Conservation (phyloP, 768 basidiomycete genomes). For the Suillus alpinus region DNA sequence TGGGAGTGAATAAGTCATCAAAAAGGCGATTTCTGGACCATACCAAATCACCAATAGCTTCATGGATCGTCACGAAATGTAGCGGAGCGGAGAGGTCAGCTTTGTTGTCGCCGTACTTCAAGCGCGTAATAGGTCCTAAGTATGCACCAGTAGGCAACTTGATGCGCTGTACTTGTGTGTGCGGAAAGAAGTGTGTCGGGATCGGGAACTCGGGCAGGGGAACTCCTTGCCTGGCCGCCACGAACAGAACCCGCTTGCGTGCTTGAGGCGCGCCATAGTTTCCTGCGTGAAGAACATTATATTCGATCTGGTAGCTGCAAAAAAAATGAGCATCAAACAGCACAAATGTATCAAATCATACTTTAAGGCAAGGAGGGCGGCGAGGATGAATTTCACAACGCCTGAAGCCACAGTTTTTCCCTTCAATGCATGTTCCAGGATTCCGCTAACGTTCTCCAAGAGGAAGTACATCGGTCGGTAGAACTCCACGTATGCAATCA, state of each 20-base stretch:
- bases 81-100: constrained; percentile 56
- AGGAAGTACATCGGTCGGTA: constrained; percentile 63
- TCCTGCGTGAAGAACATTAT: constrained; percentile 64
- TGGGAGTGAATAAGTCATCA: constrained; percentile 4
- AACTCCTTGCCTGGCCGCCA: constrained; percentile 57
- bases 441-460: constrained; percentile 70
- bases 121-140: constrained; percentile 43
- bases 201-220: constrained; percentile 60
- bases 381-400: constrained; percentile 64
- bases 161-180: constrained; percentile 26
- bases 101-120: constrained; percentile 32
- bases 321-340: constrained; percentile 1
- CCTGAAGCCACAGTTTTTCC: constrained; percentile 46
- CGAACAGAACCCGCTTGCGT: constrained; percentile 65
- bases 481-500: constrained; percentile 68
- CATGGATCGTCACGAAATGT: constrained; percentile 53
- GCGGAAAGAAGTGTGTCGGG: constrained; percentile 54
- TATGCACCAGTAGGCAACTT: constrained; percentile 44
- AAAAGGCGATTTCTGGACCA: constrained; percentile 21
- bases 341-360: constrained; percentile 26
- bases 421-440: constrained; percentile 49
- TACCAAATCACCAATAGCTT: constrained; percentile 71
- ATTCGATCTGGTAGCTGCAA: constrained; percentile 57
- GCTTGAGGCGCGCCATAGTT: constrained; percentile 74
- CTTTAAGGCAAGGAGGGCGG: constrained; percentile 63